Conservation (phyloP, 441 rosid species). For the Erodium trifolium region DNA sequence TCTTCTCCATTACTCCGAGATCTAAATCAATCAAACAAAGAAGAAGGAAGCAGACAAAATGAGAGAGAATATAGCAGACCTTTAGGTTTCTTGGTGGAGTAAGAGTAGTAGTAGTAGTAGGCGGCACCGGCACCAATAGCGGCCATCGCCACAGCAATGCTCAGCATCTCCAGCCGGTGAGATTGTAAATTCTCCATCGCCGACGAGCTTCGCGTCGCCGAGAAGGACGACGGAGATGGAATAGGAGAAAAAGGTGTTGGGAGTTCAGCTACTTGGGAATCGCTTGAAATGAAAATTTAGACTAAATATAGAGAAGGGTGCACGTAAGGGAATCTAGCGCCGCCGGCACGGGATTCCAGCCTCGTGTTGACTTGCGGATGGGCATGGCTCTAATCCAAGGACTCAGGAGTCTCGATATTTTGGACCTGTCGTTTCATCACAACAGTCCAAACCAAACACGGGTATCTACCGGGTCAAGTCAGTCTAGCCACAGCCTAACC, state of each 20-base stretch:
- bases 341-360: neutral
- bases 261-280: neutral
- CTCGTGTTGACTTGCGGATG: neutral
- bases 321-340: neutral
- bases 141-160: slow-evolving; percentile 47
- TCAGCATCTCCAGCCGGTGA: slow-evolving; percentile 37
- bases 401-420: neutral
- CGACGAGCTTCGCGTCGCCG: neutral
- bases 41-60: neutral
- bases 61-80: slow-evolving; percentile 16
- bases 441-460: neutral
- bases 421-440: slow-evolving; percentile 7
- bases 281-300: neutral
- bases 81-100: slow-evolving; percentile 32
- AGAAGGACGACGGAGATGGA: neutral
- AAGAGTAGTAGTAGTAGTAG: slow-evolving; percentile 34
- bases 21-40: neutral
- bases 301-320: neutral
- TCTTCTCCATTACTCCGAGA: neutral
- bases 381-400: neutral
- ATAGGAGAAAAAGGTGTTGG: neutral
- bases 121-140: slow-evolving; percentile 56
- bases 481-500: too few relatives aligned
- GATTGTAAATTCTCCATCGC: slow-evolving; percentile 34
- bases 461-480: neutral